phyloP scores from a whole-genome alignment of 345 rosid genomes.

The Citrus sinensis region DNA sequence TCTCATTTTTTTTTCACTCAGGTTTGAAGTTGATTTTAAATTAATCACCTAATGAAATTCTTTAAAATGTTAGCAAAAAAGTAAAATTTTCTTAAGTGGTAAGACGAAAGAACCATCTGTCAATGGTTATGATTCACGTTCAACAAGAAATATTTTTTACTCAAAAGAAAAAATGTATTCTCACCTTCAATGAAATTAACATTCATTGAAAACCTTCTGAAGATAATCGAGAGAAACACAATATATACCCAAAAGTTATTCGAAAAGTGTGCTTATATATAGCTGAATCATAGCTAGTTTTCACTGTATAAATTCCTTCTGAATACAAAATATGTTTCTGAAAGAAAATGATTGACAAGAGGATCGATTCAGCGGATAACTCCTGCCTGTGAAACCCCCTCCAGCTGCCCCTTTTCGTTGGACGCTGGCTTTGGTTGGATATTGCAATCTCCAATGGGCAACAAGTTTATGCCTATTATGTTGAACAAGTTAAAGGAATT shows the following conservation, averaged over 20 bases:
- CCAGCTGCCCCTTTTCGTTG: constrained; percentile 16
- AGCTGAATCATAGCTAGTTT: neutral
- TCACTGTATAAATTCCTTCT: no score
- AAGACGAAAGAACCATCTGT: no score
- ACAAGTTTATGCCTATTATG: constrained; percentile 27
- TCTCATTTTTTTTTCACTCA: no score
- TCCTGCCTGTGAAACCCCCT: constrained; percentile 24
- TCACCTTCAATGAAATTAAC: no score
- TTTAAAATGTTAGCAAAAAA: no score
- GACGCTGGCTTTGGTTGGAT: neutral
- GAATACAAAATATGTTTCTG: neutral
- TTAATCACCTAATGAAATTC: no score
- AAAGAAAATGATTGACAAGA: neutral
- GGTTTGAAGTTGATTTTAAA: no score
- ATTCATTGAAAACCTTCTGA: neutral
- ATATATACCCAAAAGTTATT: neutral
- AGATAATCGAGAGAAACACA: neutral
- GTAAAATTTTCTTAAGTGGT: no score
- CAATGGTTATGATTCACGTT: no score
- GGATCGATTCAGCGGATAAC: constrained; percentile 26
- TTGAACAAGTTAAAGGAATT: constrained; percentile 14
- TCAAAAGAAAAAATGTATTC: no score
- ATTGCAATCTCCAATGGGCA: constrained; percentile 7
- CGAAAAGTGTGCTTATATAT: neutral
- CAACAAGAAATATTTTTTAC: no score